A percentile compares a stretch with the other conserved stretches of the same genome.
Evolutionary conservation across 306 rosid genomes (phyloP).

Genomic region (Ceratonia siliqua): DNA sequence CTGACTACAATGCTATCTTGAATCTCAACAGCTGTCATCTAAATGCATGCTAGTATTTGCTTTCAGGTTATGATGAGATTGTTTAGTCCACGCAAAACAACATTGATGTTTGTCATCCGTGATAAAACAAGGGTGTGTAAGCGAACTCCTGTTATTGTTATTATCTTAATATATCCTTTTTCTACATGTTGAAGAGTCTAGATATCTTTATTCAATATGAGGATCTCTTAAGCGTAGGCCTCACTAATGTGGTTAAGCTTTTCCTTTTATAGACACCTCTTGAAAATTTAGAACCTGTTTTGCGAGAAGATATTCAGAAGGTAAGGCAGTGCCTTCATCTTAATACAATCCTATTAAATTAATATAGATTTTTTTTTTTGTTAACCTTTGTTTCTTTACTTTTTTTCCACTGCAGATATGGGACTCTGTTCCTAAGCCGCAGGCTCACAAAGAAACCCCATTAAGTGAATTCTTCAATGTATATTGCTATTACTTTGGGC

Average conservation of each 20-base stretch:
- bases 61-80: slow-evolving; percentile 91
- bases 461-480: slow-evolving; percentile 88
- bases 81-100: slow-evolving; percentile 91
- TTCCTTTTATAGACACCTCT: slow-evolving; percentile 66
- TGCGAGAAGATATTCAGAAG: slow-evolving; percentile 89
- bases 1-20: slow-evolving; percentile 7
- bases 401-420: slow-evolving; percentile 65
- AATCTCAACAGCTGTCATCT: slow-evolving; percentile 9
- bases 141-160: slow-evolving; percentile 1
- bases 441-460: slow-evolving; percentile 73
- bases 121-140: slow-evolving; percentile 83
- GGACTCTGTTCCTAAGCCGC: slow-evolving; percentile 90
- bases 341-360: neutral
- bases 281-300: slow-evolving; percentile 89
- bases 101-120: slow-evolving; percentile 87
- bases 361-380: neutral
- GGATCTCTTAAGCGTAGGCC: slow-evolving; percentile 10
- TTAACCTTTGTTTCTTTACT: slow-evolving; percentile 19
- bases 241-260: slow-evolving; percentile 17
- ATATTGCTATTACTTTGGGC: slow-evolving; percentile 34
- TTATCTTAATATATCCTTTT: neutral
- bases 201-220: neutral
- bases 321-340: slow-evolving; percentile 37
- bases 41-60: slow-evolving; percentile 25
- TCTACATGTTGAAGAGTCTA: neutral